phyloP scores from a whole-genome alignment of 441 rosid species.

The Gossypium davidsonii region DNA sequence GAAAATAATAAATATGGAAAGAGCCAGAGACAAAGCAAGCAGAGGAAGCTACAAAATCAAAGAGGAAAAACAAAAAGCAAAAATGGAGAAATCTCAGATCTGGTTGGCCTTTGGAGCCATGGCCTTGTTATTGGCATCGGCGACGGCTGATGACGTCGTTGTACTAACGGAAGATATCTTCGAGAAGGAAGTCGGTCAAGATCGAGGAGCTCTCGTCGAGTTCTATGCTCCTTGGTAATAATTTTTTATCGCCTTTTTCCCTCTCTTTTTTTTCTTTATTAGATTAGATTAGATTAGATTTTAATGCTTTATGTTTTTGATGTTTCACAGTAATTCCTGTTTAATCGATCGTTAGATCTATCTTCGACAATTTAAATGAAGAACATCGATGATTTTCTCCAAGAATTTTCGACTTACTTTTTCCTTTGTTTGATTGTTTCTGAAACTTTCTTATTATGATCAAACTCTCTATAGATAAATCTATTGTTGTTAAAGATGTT shows the following conservation, averaged over 20 bases:
- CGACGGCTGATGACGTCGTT: constrained; percentile 70
- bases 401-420: background rate
- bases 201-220: constrained; percentile 88
- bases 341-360: background rate
- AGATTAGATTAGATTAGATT: background rate
- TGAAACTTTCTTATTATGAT: background rate
- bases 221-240: constrained; percentile 96
- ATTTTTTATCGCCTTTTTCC: background rate
- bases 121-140: constrained; percentile 47
- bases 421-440: background rate
- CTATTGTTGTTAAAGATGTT: background rate
- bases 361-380: background rate
- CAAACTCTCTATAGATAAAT: background rate
- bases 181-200: constrained; percentile 88
- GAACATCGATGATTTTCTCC: background rate
- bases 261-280: background rate
- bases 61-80: background rate
- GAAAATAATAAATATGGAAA: background rate
- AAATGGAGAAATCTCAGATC: constrained; percentile 78
- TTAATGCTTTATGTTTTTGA: background rate
- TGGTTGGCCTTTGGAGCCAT: constrained; percentile 45
- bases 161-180: constrained; percentile 83
- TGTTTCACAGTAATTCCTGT: constrained; percentile 8
- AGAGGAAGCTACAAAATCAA: background rate
- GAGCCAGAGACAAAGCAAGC: background rate